Evolutionary conservation across 208 protist genomes (phyloP).

Genomic region (Trypanosoma rangeli): DNA sequence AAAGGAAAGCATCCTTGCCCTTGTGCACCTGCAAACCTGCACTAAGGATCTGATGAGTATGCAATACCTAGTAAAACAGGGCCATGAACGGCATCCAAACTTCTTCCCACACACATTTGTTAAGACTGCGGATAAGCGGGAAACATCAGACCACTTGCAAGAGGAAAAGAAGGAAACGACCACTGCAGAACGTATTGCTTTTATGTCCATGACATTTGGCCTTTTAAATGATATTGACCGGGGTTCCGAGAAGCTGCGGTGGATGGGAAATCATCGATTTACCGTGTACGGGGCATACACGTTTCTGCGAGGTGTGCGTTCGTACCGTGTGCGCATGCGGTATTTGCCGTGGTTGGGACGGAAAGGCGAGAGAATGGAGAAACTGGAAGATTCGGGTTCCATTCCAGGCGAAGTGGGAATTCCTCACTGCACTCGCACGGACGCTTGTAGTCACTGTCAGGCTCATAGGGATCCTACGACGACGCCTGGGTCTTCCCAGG

Average conservation of each 20-base stretch:
- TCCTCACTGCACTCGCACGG: constrained; percentile 61
- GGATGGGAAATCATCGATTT: constrained; percentile 86
- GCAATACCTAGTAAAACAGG: constrained; percentile 37
- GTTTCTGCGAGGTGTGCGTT: constrained; percentile 51
- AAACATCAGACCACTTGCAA: constrained; percentile 15
- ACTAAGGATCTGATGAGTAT: constrained; percentile 68
- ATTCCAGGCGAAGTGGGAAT: constrained; percentile 46
- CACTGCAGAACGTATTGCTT: constrained; percentile 66
- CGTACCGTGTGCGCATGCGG: constrained; percentile 58
- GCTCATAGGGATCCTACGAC: constrained; percentile 22
- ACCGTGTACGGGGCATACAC: constrained; percentile 66
- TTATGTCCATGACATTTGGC: constrained; percentile 88
- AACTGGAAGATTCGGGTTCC: constrained; percentile 39
- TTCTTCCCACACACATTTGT: constrained; percentile 31
- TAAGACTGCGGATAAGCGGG: constrained; percentile 25
- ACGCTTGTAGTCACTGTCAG: constrained; percentile 64
- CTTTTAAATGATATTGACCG: constrained; percentile 82
- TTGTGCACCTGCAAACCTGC: constrained; percentile 67
- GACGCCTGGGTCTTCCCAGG: not conserved
- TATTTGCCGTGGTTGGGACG: constrained; percentile 74
- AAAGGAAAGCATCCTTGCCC: constrained; percentile 47
- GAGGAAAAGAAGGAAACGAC: constrained; percentile 3
- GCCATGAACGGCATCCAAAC: not conserved
- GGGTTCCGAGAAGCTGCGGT: constrained; percentile 81
- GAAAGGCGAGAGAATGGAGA: constrained; percentile 42